These are phyloP conservation scores for Phalaenopsis equestris DNA, from an alignment of 106 monocot species.

Conservation along the genomic window DNA sequence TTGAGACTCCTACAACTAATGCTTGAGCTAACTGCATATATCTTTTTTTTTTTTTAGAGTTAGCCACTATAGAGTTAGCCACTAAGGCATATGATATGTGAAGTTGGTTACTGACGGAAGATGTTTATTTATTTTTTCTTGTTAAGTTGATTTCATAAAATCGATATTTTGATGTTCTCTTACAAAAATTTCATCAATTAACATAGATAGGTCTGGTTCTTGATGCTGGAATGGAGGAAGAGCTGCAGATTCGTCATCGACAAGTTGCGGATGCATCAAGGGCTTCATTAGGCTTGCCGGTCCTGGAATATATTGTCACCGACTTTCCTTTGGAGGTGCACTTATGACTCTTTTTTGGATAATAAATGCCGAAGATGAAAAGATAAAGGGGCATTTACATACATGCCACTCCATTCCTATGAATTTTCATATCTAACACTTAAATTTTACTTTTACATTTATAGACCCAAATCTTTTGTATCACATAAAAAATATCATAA, in stretches of 20 bases:
- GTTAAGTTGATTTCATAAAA: neutral
- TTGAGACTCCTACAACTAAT: too few relatives aligned
- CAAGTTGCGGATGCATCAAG: constrained; percentile 89
- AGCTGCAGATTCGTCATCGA: constrained; percentile 68
- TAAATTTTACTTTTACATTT: too few relatives aligned
- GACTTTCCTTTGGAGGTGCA: constrained; percentile 74
- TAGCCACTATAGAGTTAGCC: too few relatives aligned
- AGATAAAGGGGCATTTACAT: too few relatives aligned
- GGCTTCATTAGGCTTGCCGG: constrained; percentile 75
- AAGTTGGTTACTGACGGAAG: neutral
- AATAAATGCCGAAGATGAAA: neutral
- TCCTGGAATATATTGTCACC: constrained; percentile 72
- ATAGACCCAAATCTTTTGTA: too few relatives aligned
- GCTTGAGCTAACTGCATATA: too few relatives aligned
- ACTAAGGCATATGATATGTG: too few relatives aligned
- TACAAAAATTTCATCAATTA: neutral
- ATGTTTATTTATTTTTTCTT: neutral
- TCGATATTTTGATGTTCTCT: neutral
- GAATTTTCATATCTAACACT: too few relatives aligned
- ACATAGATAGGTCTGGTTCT: constrained; percentile 81
- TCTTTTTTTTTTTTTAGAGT: too few relatives aligned
- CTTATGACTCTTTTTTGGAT: neutral
- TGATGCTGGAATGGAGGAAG: constrained; percentile 93
- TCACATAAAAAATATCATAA: too few relatives aligned
- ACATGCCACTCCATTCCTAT: too few relatives aligned